Evolutionary conservation across 1,139 yeast genomes (phyloP).

Genomic region (Blastobotrys serpentis): DNA sequence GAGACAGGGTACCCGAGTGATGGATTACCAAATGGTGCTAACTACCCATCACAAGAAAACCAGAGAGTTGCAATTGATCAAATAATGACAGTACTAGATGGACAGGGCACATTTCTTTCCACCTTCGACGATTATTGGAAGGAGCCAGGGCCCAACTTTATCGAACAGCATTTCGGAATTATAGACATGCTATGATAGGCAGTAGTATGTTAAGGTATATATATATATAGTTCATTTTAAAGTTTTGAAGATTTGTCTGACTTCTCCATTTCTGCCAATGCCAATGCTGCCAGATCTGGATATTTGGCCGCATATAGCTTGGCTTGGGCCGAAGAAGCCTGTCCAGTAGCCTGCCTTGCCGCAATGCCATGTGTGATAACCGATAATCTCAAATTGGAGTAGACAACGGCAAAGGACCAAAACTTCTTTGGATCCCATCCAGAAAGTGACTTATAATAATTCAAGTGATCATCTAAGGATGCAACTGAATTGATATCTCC

Average conservation of each 20-base stretch:
- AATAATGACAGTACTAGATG: slow-evolving; percentile 53
- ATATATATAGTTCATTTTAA: slow-evolving; percentile 13
- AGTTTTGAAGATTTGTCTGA: slow-evolving; percentile 15
- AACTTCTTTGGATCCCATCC: slow-evolving; percentile 38
- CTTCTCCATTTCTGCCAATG: slow-evolving; percentile 31
- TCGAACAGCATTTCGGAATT: slow-evolving; percentile 85
- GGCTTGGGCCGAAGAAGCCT: slow-evolving; percentile 61
- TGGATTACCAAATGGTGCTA: slow-evolving; percentile 68
- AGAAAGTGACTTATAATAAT: slow-evolving; percentile 26
- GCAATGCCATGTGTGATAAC: slow-evolving; percentile 70
- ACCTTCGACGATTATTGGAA: slow-evolving; percentile 85
- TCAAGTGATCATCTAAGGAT: slow-evolving; percentile 24
- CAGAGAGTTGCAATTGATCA: slow-evolving; percentile 67
- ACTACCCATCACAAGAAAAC: slow-evolving; percentile 67
- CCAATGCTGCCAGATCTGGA: slow-evolving; percentile 45
- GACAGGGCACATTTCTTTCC: slow-evolving; percentile 64
- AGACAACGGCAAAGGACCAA: slow-evolving; percentile 60
- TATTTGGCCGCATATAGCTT: slow-evolving; percentile 46
- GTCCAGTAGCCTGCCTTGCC: slow-evolving; percentile 57
- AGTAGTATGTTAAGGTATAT: slow-evolving; percentile 10
- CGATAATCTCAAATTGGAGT: slow-evolving; percentile 57
- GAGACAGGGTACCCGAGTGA: slow-evolving; percentile 89
- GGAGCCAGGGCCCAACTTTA: slow-evolving; percentile 75
- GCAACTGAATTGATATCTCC: slow-evolving; percentile 19
- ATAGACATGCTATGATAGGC: slow-evolving; percentile 44